Percentiles rank a stretch among this genome's conserved stretches.
These are phyloP conservation scores for Xanthoceras sorbifolium DNA, from an alignment of 345 rosid genomes.

Conservation along the genomic window DNA sequence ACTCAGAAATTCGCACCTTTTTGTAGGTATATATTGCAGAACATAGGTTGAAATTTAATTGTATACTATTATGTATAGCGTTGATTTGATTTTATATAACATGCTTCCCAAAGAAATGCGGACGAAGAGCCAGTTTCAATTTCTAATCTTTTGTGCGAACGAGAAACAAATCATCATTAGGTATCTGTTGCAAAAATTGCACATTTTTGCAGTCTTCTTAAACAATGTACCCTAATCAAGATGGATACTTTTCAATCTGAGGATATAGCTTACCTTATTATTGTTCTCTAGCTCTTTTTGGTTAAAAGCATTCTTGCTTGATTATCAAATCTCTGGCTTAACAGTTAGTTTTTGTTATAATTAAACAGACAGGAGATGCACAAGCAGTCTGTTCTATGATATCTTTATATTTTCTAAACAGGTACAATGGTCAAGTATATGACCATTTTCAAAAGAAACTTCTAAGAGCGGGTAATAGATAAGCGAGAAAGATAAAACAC, in stretches of 20 bases:
- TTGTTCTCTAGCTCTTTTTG: no score
- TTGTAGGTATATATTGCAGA: constrained; percentile 3
- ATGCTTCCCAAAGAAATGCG: not conserved
- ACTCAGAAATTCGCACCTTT: not conserved
- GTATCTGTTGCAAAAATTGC: no score
- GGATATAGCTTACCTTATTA: no score
- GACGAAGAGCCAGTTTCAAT: not conserved
- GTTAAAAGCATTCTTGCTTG: not conserved
- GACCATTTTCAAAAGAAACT: not conserved
- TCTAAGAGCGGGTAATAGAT: not conserved
- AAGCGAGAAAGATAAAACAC: no score
- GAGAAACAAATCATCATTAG: not conserved
- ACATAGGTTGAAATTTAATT: constrained; percentile 3
- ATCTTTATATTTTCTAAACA: no score
- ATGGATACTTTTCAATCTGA: not conserved
- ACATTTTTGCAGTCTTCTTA: not conserved
- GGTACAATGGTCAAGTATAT: not conserved
- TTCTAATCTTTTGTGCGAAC: not conserved
- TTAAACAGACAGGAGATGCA: not conserved
- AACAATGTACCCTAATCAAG: not conserved
- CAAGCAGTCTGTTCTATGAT: not conserved
- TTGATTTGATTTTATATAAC: not conserved
- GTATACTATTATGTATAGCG: not conserved
- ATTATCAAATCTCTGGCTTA: no score
- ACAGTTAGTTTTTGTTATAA: no score